Base-by-base conservation (phyloP, 148 eudicot genomes). In the Euryodendron excelsum region DNA sequence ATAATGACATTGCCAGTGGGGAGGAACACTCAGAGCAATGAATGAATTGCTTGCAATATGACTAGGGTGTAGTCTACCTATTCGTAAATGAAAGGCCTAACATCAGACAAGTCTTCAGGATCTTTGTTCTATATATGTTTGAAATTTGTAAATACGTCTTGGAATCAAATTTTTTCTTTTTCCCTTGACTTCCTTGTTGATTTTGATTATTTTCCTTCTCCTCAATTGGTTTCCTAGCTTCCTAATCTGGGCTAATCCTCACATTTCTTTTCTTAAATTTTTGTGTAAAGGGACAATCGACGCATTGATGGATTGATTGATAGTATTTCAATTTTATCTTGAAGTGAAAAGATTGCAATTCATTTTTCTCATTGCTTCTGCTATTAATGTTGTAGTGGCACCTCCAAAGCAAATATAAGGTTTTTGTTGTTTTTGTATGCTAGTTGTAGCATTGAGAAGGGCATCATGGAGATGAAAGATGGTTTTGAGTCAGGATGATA, bases 51-150 rank as follows among this genome's bases (percentile, higher is more conserved):
- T 95, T 17, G 91, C 84, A 0, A 79, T 95, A 77, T 91, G n/a
- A n/a, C n/a, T n/a, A n/a, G n/a, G n/a, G n/a, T n/a, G n/a, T n/a
- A n/a, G n/a, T n/a, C n/a, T n/a, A 97, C 92, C 96, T 81, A n/a
- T n/a, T n/a, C n/a, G 93, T 93, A 88, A 90, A 89, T 87, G 96
- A 89, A 86, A 86, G 99, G 84, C 97, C 97, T 73, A 90, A 86
- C 87, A 90, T 93, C 73, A 88, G 88, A 75, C 92, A 90, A 86
- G 91, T 93, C 77, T 84, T 79, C 30, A 93, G 53, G 92, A 91
- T 73, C 89, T 95, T 70, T 75, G 84, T 78, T 82, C 91, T 52
- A 78, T 95, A 83, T 82, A 93, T 70, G 90, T 85, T 80, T 92
- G 89, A 92, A 60, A 77, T 86, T 74, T 90, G 94, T 89, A 92